Evolutionary conservation across 2,329 filamentous ascomycete genomes (phyloP).

Genomic region (Colletotrichum brevisporum): DNA sequence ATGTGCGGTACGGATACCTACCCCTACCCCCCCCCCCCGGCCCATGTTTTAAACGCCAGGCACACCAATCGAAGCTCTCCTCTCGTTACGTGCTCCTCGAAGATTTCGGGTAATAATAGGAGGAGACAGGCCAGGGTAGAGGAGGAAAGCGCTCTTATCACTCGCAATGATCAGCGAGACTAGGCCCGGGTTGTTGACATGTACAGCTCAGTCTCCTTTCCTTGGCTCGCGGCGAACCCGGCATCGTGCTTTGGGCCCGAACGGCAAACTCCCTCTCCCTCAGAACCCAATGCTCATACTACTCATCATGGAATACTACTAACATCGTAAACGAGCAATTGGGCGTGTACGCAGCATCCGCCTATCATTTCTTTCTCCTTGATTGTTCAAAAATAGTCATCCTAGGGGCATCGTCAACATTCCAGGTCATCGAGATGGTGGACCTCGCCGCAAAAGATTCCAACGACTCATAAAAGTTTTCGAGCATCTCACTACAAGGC

Average conservation of each 20-base stretch:
- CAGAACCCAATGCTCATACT: too few species aligned
- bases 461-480: too few species aligned
- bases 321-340: too few species aligned
- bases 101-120: neutral
- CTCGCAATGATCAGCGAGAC: conserved; percentile 23
- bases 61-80: conserved; percentile 20
- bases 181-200: conserved; percentile 23
- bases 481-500: too few species aligned
- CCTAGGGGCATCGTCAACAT: too few species aligned
- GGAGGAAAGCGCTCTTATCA: neutral
- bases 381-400: too few species aligned
- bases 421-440: too few species aligned
- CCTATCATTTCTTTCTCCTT: too few species aligned
- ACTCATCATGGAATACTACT: too few species aligned
- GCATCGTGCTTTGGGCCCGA: neutral
- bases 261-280: too few species aligned
- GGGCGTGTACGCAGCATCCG: too few species aligned
- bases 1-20: conserved; percentile 3
- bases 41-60: conserved; percentile 24
- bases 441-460: too few species aligned
- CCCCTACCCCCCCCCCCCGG: conserved; percentile 35
- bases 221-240: neutral
- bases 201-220: conserved; percentile 11
- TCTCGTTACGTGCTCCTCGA: conserved; percentile 14
- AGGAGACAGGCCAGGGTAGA: neutral